Evolutionary conservation across 2,329 filamentous ascomycete genomes (phyloP).

Genomic region (Sporothrix humicola): DNA sequence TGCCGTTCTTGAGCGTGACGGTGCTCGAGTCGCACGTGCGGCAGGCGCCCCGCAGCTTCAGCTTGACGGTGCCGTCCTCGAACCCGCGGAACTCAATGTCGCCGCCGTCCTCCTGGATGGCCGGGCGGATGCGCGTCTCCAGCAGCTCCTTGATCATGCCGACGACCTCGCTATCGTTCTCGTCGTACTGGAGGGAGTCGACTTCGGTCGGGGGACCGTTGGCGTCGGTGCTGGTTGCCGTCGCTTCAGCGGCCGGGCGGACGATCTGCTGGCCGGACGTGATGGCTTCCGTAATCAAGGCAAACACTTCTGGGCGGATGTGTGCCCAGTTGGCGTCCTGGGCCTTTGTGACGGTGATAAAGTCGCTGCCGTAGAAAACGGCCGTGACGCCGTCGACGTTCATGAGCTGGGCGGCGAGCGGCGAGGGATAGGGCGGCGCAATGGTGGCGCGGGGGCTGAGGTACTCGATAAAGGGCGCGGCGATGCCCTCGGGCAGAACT

Average conservation of each 20-base stretch:
- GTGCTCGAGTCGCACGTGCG: constrained; percentile 96
- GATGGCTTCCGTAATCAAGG: constrained; percentile 90
- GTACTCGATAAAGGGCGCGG: constrained; percentile 87
- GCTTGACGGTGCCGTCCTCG: constrained; percentile 77
- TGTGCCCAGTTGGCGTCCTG: constrained; percentile 90
- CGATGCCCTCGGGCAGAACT: constrained; percentile 76
- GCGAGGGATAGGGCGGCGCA: constrained; percentile 85
- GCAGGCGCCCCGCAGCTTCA: constrained; percentile 92
- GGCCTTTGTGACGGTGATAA: constrained; percentile 95
- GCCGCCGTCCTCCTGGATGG: constrained; percentile 96
- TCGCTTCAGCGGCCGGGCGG: constrained; percentile 60
- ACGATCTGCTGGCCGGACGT: constrained; percentile 84
- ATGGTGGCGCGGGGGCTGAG: constrained; percentile 86
- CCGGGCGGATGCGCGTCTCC: constrained; percentile 90
- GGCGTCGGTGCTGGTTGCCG: constrained; percentile 35
- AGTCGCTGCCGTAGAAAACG: constrained; percentile 92
- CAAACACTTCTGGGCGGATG: constrained; percentile 93
- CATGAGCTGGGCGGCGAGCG: constrained; percentile 86
- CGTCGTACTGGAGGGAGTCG: constrained; percentile 81
- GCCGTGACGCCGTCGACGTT: constrained; percentile 93
- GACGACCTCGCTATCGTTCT: constrained; percentile 91
- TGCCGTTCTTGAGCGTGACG: constrained; percentile 95
- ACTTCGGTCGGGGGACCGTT: constrained; percentile 53
- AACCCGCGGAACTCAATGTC: constrained; percentile 97
- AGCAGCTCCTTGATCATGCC: constrained; percentile 98